A percentile compares a stretch with the other conserved stretches of the same genome.
phyloP scores from a whole-genome alignment of 2,329 filamentous ascomycete genomes.

The Cladosporium colombiae region DNA sequence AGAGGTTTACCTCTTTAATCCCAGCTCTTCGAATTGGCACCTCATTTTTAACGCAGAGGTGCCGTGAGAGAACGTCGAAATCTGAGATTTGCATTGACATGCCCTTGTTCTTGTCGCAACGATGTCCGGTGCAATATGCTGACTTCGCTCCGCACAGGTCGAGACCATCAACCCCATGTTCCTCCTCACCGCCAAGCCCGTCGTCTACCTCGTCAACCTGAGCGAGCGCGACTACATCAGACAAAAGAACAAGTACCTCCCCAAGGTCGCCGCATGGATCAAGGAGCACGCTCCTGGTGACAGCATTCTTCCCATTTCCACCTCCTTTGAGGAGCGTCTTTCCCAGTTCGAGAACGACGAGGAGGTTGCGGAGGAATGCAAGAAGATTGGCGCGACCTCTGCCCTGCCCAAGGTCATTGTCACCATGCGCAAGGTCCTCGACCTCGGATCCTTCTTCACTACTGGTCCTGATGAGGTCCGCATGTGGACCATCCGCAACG shows the following conservation, averaged over 20 bases:
- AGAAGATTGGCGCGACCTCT: conserved; percentile 82
- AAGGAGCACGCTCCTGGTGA: conserved; percentile 86
- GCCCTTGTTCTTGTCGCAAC: not conserved
- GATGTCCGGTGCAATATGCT: conserved; percentile 22
- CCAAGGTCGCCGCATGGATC: conserved; percentile 92
- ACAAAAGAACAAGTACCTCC: conserved; percentile 99
- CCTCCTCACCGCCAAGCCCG: conserved; percentile 92
- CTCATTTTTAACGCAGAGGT: conserved; percentile 65
- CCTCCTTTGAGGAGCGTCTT: conserved; percentile 89
- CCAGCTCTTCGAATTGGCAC: conserved; percentile 90
- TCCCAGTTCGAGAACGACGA: conserved; percentile 76
- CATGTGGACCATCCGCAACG: conserved; percentile 96
- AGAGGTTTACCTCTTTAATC: conserved; percentile 97
- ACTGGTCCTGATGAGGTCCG: conserved; percentile 92
- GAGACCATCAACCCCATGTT: conserved; percentile 97
- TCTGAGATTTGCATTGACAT: conserved; percentile 33
- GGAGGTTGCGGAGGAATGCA: conserved; percentile 80
- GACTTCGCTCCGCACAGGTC: conserved; percentile 60
- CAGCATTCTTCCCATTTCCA: conserved; percentile 89
- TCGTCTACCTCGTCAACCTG: conserved; percentile 95
- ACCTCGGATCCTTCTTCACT: conserved; percentile 96
- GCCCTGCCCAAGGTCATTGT: conserved; percentile 87
- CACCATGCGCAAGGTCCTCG: conserved; percentile 89
- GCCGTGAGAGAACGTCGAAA: conserved; percentile 79
- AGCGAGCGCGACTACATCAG: conserved; percentile 96